Evolutionary conservation across 148 eudicot species (phyloP), one percentile per base, ranked within the genome.

Genomic region (Silene uniflora): DNA sequence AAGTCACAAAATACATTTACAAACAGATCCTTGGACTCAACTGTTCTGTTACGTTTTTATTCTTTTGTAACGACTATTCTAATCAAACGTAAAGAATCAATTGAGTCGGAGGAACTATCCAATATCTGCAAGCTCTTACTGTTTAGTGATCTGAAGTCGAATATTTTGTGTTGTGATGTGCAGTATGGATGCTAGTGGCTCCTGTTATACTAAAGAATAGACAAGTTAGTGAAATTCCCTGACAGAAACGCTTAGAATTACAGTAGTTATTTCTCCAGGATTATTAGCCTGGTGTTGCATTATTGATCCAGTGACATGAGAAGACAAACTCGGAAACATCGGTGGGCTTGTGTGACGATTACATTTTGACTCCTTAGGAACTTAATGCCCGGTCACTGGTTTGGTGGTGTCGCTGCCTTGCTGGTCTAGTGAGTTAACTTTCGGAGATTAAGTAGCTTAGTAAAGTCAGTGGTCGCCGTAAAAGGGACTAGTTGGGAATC

Each of bases 131-230:
- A n/a, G n/a, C 12, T 60, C 19, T 52, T 52, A 52, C 56, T 7
- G 17, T 52, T 11, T 52, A 16, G 56, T 52, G 17, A 52, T 52
- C 56, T 52, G 17, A 52, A 52, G 56, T 11, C 4, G 56, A 52
- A 52, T 52, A 8, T 44, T 6, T 39, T 27, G 42, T 27, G 25
- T 69, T 55, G 35, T 21, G 39, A 6, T 60, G 27, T 32, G 88
- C 88, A 91, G 97, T 88, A 74, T 91, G 97, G 97, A 89, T 88
- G 92, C 86, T 89, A 75, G 88, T 89, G 75, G 83, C 92, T 46
- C 97, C 97, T 19, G 84, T 85, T 17, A 71, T 89, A 78, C 86
- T 89, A 82, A 86, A 85, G 84, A 83, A 64, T 72, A 87, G 86
- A 80, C 91, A 85, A 84, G 74, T 77, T 25, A 83, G 68, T 32